A percentile compares a stretch with the other conserved stretches of the same genome.
These are phyloP conservation scores for Daldinia childiae DNA, from an alignment of 495 filamentous ascomycete genomes.

Conservation along the genomic window DNA sequence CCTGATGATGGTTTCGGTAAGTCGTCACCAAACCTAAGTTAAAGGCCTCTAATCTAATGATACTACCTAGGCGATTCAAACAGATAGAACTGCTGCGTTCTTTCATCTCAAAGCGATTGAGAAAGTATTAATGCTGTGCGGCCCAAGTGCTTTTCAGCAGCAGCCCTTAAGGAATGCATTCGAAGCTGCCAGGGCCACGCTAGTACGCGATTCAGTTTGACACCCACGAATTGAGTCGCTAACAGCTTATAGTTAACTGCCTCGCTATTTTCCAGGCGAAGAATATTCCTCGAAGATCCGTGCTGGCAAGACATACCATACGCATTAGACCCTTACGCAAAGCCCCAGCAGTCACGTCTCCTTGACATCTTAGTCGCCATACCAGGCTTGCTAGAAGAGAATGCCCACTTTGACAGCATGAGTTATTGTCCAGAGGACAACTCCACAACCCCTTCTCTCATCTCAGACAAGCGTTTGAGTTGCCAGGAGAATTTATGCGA, in stretches of 20 bases:
- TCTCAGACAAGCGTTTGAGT: slow-evolving; percentile 12
- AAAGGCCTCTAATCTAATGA: background rate
- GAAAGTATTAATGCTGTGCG: slow-evolving; percentile 35
- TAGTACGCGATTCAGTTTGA: slow-evolving; percentile 11
- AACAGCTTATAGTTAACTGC: slow-evolving; percentile 25
- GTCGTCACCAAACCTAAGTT: background rate
- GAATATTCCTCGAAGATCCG: slow-evolving; percentile 34
- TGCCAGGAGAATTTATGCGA: slow-evolving; percentile 6
- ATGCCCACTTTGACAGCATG: slow-evolving; percentile 8
- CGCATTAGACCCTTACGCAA: slow-evolving; percentile 25
- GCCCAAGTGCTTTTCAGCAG: slow-evolving; percentile 34
- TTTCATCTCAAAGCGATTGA: slow-evolving; percentile 38
- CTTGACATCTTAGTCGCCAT: slow-evolving; percentile 39
- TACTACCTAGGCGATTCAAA: slow-evolving; percentile 28
- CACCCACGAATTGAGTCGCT: background rate
- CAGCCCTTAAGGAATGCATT: slow-evolving; percentile 40
- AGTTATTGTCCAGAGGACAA: background rate
- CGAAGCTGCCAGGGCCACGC: slow-evolving; percentile 37
- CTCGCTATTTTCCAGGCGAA: slow-evolving; percentile 29
- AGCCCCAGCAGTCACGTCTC: slow-evolving; percentile 30
- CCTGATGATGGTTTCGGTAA: slow-evolving; percentile 42
- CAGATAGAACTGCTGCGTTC: slow-evolving; percentile 27
- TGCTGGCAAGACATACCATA: slow-evolving; percentile 35
- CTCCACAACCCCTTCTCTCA: background rate
- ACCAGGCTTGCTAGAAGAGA: slow-evolving; percentile 38